Conservation (phyloP, 768 basidiomycete species). For the Boletus rubropictus region DNA sequence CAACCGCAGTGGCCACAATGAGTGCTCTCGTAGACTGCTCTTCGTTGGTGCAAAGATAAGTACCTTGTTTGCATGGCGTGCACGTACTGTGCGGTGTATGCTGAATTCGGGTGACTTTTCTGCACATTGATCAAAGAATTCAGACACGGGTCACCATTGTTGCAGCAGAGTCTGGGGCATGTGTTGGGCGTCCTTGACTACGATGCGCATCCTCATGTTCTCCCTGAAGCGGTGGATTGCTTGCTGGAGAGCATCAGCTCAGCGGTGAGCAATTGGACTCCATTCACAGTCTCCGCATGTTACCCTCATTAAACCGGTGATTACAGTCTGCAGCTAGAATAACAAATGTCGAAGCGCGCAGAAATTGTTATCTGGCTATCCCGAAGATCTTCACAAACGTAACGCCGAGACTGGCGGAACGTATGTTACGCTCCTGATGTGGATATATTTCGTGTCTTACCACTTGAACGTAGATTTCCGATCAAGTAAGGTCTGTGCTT, state of each 20-base stretch:
- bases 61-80: constrained; percentile 21
- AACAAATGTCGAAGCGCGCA: constrained; percentile 52
- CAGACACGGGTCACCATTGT: constrained; percentile 40
- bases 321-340: constrained; percentile 32
- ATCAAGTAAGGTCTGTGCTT: constrained; percentile 37
- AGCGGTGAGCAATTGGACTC: constrained; percentile 37
- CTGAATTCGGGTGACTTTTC: constrained; percentile 14
- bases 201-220: constrained; percentile 44
- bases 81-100: constrained; percentile 9
- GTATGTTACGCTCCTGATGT: constrained; percentile 35
- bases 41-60: constrained; percentile 67
- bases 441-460: constrained; percentile 9
- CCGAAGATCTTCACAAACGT: constrained; percentile 44
- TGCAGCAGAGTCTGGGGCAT: constrained; percentile 71
- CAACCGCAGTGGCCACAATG: constrained; percentile 59
- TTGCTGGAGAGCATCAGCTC: constrained; percentile 55
- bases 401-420: constrained; percentile 36
- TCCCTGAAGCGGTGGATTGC: constrained; percentile 50
- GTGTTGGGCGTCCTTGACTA: constrained; percentile 69
- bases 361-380: constrained; percentile 46
- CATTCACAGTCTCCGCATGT: constrained; percentile 20
- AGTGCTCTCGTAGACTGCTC: constrained; percentile 67
- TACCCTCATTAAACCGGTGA: constrained; percentile 15
- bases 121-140: constrained; percentile 65
- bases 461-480: constrained; percentile 40